Conservation (phyloP, 164 flowering plant species). For the Tetracentron sinense region DNA sequence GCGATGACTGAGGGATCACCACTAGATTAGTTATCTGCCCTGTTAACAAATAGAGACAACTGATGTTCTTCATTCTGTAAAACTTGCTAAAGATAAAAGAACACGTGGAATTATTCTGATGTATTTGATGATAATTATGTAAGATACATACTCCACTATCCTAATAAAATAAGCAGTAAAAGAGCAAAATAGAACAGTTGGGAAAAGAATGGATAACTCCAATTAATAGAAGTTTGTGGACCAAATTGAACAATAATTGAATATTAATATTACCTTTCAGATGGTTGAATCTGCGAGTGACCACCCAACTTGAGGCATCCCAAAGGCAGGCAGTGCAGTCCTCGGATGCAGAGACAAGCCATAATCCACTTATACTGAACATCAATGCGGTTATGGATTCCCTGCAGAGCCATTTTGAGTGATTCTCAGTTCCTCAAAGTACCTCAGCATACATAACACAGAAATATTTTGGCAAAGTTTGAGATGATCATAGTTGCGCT, state of each 20-base stretch:
- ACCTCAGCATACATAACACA: not conserved
- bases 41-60: constrained; percentile 16
- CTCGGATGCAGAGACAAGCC: constrained; percentile 48
- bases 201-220: not conserved
- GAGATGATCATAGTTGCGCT: not conserved
- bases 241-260: not conserved
- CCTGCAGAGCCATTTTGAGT: constrained; percentile 24
- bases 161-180: too few species aligned
- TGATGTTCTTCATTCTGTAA: not conserved
- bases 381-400: constrained; percentile 49
- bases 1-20: constrained; percentile 34
- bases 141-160: too few species aligned
- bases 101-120: too few species aligned
- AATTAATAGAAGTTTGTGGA: not conserved
- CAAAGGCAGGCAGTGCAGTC: constrained; percentile 55
- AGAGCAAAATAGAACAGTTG: too few species aligned
- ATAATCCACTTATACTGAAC: constrained; percentile 28
- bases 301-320: constrained; percentile 32
- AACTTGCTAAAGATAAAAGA: not conserved
- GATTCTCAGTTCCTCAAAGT: not conserved
- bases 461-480: not conserved
- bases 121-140: too few species aligned
- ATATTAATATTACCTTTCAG: constrained; percentile 35
- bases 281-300: constrained; percentile 36
- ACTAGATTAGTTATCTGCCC: constrained; percentile 45